Base-by-base conservation (phyloP, 306 rosid genomes). In the Pterocarpus santalinus region DNA sequence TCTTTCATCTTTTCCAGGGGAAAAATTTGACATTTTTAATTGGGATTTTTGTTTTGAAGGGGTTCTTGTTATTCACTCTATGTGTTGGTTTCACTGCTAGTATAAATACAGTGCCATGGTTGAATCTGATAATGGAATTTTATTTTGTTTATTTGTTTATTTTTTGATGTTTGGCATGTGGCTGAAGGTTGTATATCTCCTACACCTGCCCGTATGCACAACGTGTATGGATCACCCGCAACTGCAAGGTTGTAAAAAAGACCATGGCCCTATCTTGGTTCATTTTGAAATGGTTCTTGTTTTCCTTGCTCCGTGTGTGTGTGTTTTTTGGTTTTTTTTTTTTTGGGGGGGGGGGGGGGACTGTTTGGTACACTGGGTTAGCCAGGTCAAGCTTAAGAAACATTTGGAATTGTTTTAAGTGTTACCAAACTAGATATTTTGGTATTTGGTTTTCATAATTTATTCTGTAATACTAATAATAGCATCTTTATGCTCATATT, bases 141-240 rank as follows among this genome's bases (percentile, higher is more conserved):
- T 70, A 32, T 49, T 28, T 69, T 62, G 41, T 70, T 8, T 44
- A 63, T 69, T 64, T 10, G 12, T 79, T 51, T 33, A 33, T 32
- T 52, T 38, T 14, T 65, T 65, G 14, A 35, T 69, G n/a, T 76
- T 55, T 67, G 72, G 28, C 69, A 35, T 73, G 68, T 76, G 76
- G 73, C 62, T 83, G 83, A 81, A 94, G 98, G 92, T 83, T 94
- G 89, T 94, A 89, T 85, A 87, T 94, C 82, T 86, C 95, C 57
- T 92, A 94, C 76, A 62, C 49, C 4, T 94, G 98, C 89, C 98
- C 98, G 28, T 92, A 87, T 82, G 98, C 97, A 5, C 97, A 94
- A 83, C 94, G 97, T 39, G 94, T 73, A 65, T 94, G 97, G 98
- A 92, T 92, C 87, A 64, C 95, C 28, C 88, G 97, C 67, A 94